These are phyloP conservation scores for Lepidium sativum DNA, from an alignment of 345 rosid species.

Conservation along the genomic window DNA sequence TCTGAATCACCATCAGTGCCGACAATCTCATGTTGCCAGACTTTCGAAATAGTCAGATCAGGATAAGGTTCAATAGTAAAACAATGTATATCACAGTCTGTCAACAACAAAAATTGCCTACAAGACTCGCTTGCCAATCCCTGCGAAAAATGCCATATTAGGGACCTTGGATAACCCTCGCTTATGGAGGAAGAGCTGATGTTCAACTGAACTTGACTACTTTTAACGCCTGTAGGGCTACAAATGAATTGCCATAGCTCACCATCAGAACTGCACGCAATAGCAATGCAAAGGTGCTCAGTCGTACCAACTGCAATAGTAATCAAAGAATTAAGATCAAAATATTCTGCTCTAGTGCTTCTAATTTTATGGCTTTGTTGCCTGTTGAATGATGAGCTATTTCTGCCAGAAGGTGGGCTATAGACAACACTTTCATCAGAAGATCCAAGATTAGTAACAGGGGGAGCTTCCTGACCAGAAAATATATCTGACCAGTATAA, in stretches of 20 bases:
- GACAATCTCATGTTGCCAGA: conserved; percentile 79
- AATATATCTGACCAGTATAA: conserved; percentile 72
- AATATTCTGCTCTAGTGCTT: conserved; percentile 29
- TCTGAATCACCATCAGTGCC: conserved; percentile 71
- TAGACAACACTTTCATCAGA: conserved; percentile 34
- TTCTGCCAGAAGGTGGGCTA: conserved; percentile 37
- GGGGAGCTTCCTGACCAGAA: conserved; percentile 34
- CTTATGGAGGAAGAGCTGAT: conserved; percentile 31
- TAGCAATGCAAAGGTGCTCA: conserved; percentile 48
- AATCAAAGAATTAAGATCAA: conserved; percentile 60
- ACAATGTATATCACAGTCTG: conserved; percentile 74
- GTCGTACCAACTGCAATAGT: conserved; percentile 35
- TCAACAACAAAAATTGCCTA: conserved; percentile 56
- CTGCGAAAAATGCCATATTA: conserved; percentile 46
- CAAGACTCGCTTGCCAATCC: conserved; percentile 31
- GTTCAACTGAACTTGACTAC: conserved; percentile 33
- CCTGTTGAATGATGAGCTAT: conserved; percentile 28
- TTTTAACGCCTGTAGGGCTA: conserved; percentile 38
- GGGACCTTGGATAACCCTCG: conserved; percentile 78
- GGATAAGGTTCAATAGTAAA: conserved; percentile 36
- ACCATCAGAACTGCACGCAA: conserved; percentile 60
- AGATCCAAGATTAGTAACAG: conserved; percentile 34
- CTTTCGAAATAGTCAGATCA: conserved; percentile 41
- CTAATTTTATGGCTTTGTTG: conserved; percentile 25
- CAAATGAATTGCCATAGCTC: conserved; percentile 75